Evolutionary conservation across 2,329 filamentous ascomycete species (phyloP), one percentile per base, ranked within the genome.

Genomic region (Monilinia fructicola): DNA sequence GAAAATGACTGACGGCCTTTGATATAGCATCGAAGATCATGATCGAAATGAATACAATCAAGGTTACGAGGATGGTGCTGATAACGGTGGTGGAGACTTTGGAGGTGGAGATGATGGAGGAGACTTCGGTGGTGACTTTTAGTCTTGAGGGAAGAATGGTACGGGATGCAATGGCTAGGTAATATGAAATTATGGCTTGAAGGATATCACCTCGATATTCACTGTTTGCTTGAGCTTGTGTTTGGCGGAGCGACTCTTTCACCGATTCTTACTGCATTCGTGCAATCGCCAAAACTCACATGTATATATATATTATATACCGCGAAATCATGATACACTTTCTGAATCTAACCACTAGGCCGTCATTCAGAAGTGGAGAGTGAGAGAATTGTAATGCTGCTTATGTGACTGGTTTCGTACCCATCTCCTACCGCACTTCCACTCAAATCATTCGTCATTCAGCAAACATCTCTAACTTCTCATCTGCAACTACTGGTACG

Each of bases 1-100:
- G n/a, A 28, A 16, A 44, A 28, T 18, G 38, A 50, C 58, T 61
- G 18, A 62, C 42, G 42, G 38, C 40, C 23, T 38, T 52, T 18
- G 10, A 66, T 40, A 18, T 14, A 66, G 65, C 1, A 82, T 93
- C 61, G 79, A 90, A 66, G 85, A 88, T 68, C 76, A 83, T 56
- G 78, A 90, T 71, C 79, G 89, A 68, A 81, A 86, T 6, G 84
- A 85, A 40, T 89, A 87, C 71, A 72, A 83, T 26, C 76, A 85
- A 23, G 83, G 82, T 28, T 81, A 82, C 67, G 72, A 50, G 4
- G 71, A 68, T 55, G 68, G 68, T 12, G 68, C 67, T 9, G 68
- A 67, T 48, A 65, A 53, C 14, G 56, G 54, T n/a, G 67, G 65
- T 10, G 76, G 73, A 64, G 74, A 74, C 63, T 69, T 61, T 40